A percentile compares a stretch with the other conserved stretches of the same genome.
These are phyloP conservation scores for Picochlorum sp. DNA, from an alignment of 139 green algal species.

Conservation along the genomic window DNA sequence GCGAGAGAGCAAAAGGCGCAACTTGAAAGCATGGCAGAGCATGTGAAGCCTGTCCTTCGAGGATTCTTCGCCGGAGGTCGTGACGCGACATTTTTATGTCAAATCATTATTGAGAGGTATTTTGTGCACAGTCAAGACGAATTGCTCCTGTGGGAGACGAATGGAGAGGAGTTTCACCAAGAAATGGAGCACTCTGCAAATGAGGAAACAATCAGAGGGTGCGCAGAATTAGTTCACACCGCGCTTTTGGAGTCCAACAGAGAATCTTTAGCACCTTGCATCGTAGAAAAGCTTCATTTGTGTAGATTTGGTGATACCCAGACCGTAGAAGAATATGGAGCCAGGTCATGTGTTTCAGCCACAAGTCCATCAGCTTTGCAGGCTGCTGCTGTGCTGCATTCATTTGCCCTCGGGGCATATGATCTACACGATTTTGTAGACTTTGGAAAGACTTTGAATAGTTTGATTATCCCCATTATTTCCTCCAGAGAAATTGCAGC, in stretches of 20 bases:
- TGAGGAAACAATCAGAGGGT: constrained; percentile 54
- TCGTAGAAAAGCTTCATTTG: constrained; percentile 39
- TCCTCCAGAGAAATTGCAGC: constrained; percentile 14
- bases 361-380: constrained; percentile 20
- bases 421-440: constrained; percentile 78
- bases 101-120: too few species aligned
- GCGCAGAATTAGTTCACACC: constrained; percentile 56
- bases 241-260: constrained; percentile 51
- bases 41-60: constrained; percentile 10
- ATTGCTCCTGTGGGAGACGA: not conserved
- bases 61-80: too few species aligned
- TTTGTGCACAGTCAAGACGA: too few species aligned
- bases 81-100: too few species aligned
- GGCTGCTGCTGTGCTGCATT: constrained; percentile 80
- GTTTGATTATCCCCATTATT: constrained; percentile 39
- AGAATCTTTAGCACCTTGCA: constrained; percentile 41
- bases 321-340: constrained; percentile 11
- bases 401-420: constrained; percentile 58
- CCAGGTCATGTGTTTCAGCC: not conserved
- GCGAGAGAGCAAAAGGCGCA: constrained; percentile 8
- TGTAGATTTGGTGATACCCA: not conserved
- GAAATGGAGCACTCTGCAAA: constrained; percentile 39
- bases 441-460: constrained; percentile 43
- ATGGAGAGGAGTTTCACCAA: constrained; percentile 65
- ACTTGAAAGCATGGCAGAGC: constrained; percentile 17